Evolutionary conservation across 257 asterid species (phyloP), one percentile per base, ranked within the genome.

Genomic region (Mitragyna speciosa): DNA sequence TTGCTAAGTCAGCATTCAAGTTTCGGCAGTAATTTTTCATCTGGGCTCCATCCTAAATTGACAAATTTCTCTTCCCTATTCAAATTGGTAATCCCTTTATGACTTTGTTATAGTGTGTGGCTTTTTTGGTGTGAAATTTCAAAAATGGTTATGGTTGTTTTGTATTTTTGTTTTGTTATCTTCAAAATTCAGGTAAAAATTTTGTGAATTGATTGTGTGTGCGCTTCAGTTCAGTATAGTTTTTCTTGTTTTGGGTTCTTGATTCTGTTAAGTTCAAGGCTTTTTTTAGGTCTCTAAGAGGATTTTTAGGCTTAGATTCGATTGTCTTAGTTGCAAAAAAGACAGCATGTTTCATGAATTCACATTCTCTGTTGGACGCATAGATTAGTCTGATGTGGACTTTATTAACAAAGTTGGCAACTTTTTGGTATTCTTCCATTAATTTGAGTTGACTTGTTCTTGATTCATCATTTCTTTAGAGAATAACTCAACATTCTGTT

Each of bases 31-130:
- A 31, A 43, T 56, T 9, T 72, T 49, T 68, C 77, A 76, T 12
- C 80, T 56, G 84, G 84, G 84, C 59, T 76, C 73, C 3, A 30
- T 16, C 56, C 51, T 48, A 45, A 68, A 20, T 73, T 14, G 28
- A 43, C 67, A 68, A 56, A 45, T 54, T 56, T 30, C 45, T 68
- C 72, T 54, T 68, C 72, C 65, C 2, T 6, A 1, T 43, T 75
- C 64, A 69, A 36, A 81, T 20, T 81, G 77, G 84, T 76, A 45
- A 75, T 48, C 52, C 24, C 51, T 77, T 70, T 43, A 16, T 49
- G 0, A 20, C 11, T 17, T 20, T 28, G 30, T 15, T 58, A 9
- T 12, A 49, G 26, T 72, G 22, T 41, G 6, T 12, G 16, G 30
- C 58, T 22, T 63, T 12, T 76, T 59, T 16, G 16, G 1, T 1